A percentile compares a stretch with the other conserved stretches of the same genome.
Conservation (phyloP, 2,329 filamentous ascomycete genomes). For the Dendryphion nanum region DNA sequence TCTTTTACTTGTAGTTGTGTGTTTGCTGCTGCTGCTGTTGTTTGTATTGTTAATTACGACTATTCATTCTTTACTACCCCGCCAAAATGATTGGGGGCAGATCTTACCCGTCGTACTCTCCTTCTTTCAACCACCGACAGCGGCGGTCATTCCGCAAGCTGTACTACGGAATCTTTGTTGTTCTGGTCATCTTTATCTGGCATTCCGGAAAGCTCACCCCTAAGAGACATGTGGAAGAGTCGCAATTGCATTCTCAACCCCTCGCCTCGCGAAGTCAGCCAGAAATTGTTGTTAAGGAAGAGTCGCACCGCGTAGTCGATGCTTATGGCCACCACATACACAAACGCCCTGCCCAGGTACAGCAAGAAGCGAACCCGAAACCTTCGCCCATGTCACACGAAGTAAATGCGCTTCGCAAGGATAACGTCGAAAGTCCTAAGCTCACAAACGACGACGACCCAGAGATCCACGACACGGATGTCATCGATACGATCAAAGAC, state of each 20-base stretch:
- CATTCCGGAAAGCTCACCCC: slow-evolving; percentile 2
- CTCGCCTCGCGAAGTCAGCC: too few species aligned
- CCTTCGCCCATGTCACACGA: not conserved
- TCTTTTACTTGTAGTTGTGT: too few species aligned
- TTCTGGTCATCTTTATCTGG: slow-evolving; percentile 7
- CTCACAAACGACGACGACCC: slow-evolving; percentile 6
- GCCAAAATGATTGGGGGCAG: slow-evolving; percentile 6
- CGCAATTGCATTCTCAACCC: not conserved
- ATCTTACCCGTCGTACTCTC: slow-evolving; percentile 2
- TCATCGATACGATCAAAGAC: slow-evolving; percentile 4
- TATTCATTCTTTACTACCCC: slow-evolving; percentile 2
- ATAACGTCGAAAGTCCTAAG: not conserved
- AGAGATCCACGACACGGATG: slow-evolving; percentile 5
- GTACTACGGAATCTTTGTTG: slow-evolving; percentile 7
- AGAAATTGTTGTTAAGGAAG: too few species aligned
- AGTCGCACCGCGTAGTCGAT: not conserved
- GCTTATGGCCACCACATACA: not conserved
- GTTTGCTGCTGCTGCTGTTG: too few species aligned
- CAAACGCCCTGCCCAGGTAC: not conserved
- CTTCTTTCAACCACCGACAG: slow-evolving; percentile 8
- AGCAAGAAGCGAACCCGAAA: not conserved
- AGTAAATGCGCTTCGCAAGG: not conserved
- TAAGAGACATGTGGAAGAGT: not conserved
- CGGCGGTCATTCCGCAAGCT: slow-evolving; percentile 8
- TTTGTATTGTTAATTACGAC: not conserved